Conservation (phyloP, 495 filamentous ascomycete species). For the Chaetomium fimeti region DNA sequence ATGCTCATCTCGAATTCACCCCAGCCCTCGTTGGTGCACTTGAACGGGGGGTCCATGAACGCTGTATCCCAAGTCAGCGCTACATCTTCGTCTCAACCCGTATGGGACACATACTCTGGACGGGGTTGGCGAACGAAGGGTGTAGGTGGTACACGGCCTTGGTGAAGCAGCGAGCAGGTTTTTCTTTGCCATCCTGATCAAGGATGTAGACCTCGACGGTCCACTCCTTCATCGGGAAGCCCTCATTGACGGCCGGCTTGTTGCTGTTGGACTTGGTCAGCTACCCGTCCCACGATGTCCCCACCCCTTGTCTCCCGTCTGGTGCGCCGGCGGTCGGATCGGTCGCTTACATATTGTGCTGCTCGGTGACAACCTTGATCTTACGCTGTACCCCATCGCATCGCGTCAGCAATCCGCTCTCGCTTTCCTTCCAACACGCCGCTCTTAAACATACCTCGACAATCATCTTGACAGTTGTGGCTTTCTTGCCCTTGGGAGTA, state of each 20-base stretch:
- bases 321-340: slow-evolving; percentile 1
- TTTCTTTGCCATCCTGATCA: slow-evolving; percentile 60
- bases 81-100: slow-evolving; percentile 3
- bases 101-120: slow-evolving; percentile 65
- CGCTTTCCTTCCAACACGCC: background rate
- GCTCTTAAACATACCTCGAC: slow-evolving; percentile 29
- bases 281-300: background rate
- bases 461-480: slow-evolving; percentile 30
- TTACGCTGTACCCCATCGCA: slow-evolving; percentile 56
- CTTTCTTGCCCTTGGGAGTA: slow-evolving; percentile 1
- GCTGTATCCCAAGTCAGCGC: slow-evolving; percentile 48
- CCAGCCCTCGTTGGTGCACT: slow-evolving; percentile 92
- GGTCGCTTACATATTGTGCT: slow-evolving; percentile 74
- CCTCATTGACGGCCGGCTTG: slow-evolving; percentile 74
- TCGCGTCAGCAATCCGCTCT: slow-evolving; percentile 14
- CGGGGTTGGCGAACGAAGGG: slow-evolving; percentile 81
- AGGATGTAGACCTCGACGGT: slow-evolving; percentile 62
- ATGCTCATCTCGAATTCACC: slow-evolving; percentile 98
- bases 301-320: background rate
- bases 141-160: slow-evolving; percentile 91
- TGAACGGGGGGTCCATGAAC: slow-evolving; percentile 80
- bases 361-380: slow-evolving; percentile 89
- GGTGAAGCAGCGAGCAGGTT: slow-evolving; percentile 80
- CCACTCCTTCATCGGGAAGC: slow-evolving; percentile 86
- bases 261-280: slow-evolving; percentile 42